Evolutionary conservation across 345 rosid genomes (phyloP), one percentile per base, ranked within the genome.

Genomic region (Sapria himalayana): DNA sequence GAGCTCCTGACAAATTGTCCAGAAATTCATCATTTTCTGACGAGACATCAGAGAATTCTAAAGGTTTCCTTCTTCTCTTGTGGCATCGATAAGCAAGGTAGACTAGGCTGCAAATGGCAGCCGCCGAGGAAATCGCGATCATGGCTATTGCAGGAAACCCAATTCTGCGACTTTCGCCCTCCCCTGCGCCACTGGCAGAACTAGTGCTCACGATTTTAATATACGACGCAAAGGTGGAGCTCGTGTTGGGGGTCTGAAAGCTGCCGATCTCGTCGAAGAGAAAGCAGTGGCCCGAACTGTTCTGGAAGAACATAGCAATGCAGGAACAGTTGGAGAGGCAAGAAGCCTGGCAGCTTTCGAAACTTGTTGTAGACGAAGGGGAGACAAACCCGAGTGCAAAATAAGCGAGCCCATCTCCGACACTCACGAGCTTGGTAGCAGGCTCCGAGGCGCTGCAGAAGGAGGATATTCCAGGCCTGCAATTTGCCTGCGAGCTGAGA

Each of bases 21-120:
- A 84, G 38, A 62, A 89, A 79, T 37, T 71, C 71, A 40, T 79
- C 95, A 25, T 89, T 92, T 46, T 84, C 99, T 13, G 84, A 71
- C 25, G 62, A 43, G 11, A 52, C 76, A 1, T 46, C 58, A 27
- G 51, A 61, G 50, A 58, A 60, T 41, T 66, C 74, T 19, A 52
- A 70, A 18, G 34, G 2, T 17, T 39, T 59, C 6, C 52, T 66
- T 62, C 50, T 65, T 22, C 36, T 66, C 69, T 19, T 62, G 57
- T 55, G 44, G 56, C 63, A 71, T 31, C 66, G 47, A 39, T 36
- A 55, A 7, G 81, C 74, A 17, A 39, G 54, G 56, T 45, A 82
- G 24, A 79, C 50, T 29, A 79, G 12, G 36, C 71, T 70, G 1
- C 39, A 43, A 37, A 79, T 66, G 46, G 65, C 50, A 12, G 73